These are phyloP conservation scores for Volvariella volvacea DNA, from an alignment of 1,284 basidiomycete genomes.

Conservation along the genomic window DNA sequence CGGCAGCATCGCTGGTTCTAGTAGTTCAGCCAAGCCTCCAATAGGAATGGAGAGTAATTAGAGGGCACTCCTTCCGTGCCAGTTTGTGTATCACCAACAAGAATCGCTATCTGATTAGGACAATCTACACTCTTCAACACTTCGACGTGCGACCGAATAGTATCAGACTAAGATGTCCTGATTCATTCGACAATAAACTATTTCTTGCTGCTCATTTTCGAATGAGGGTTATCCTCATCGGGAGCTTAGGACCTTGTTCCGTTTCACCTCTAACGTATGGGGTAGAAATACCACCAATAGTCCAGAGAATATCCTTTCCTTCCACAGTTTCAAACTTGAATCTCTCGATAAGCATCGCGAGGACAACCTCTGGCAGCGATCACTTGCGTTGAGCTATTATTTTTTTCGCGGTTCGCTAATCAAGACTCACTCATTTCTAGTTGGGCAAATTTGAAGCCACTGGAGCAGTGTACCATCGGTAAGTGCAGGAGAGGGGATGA, in stretches of 20 bases:
- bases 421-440: slow-evolving; percentile 21
- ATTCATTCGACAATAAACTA: too few species aligned
- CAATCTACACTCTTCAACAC: too few species aligned
- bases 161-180: too few species aligned
- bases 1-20: too few species aligned
- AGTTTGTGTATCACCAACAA: too few species aligned
- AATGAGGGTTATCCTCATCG: too few species aligned
- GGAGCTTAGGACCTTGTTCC: background rate
- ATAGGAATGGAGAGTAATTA: too few species aligned
- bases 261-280: slow-evolving; percentile 10
- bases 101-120: too few species aligned
- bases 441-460: slow-evolving; percentile 20
- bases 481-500: background rate
- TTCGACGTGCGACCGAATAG: too few species aligned
- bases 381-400: background rate
- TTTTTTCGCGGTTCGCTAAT: background rate
- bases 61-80: too few species aligned
- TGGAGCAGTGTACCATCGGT: slow-evolving; percentile 11
- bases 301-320: slow-evolving; percentile 16
- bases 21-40: too few species aligned
- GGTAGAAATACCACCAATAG: slow-evolving; percentile 13
- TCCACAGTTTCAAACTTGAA: slow-evolving; percentile 17
- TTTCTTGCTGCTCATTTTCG: too few species aligned
- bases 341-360: slow-evolving; percentile 12
- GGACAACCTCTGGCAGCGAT: slow-evolving; percentile 13